Base-by-base conservation (phyloP, 2,329 filamentous ascomycete species). In the Diaporthe ilicicola region DNA sequence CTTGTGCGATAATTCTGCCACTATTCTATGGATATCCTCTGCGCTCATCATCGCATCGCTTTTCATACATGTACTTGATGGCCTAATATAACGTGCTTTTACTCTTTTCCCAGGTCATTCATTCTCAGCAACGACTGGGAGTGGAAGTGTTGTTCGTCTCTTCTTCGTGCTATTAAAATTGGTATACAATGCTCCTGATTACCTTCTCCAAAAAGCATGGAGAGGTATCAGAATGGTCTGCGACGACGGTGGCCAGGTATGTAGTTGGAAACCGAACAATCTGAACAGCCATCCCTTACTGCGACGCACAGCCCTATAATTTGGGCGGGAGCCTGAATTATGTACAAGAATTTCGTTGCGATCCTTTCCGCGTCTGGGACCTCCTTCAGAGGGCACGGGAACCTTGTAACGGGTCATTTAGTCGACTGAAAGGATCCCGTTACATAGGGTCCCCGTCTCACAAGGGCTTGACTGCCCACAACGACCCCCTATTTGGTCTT, bases 401-500 rank as follows among this genome's bases (percentile, higher is more conserved):
- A 22, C 4, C 12, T 3, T 22, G 15, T 12, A 12, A 19, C n/a
- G 32, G 17, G 8, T 46, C 27, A 34, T 22, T 4, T 24, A 27
- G n/a, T 34, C 12, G 2, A 4, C 7, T 19, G 6, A 15, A 3
- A 34, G 2, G 15, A 15, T 24, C 1, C 17, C 42, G 27, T 34
- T 19, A 15, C 32, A 12, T 12, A 6, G 6, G 2, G 5, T 34
- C 15, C 55, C 5, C 24, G 22, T 5, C 22, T 1, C 12, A 9
- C 17, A 29, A 27, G 32, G 29, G 34, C 8, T 27, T 10, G 12
- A 24, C 2, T 34, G 1, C 50, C 29, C 3, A 34, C 13, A 2
- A 8, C 13, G 19, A 4, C 67, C 32, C 61, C 73, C n/a, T 79
- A 83, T 68, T 80, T 80, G 67, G 77, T 82, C 83, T 88, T 88